phyloP scores from a whole-genome alignment of 306 rosid species.

The Cucumis hystrix region DNA sequence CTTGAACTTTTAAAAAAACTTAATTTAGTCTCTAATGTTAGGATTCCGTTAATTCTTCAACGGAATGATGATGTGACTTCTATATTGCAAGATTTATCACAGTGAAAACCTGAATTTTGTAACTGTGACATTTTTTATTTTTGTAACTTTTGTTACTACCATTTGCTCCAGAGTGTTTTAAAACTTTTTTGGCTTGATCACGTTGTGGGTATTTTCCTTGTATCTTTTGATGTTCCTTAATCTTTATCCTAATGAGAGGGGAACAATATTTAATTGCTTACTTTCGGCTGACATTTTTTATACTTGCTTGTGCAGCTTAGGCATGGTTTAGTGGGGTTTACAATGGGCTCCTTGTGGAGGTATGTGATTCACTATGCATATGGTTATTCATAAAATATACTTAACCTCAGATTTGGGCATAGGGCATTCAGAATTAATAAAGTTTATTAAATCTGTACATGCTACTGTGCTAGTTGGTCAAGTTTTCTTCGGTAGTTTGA shows the following conservation, averaged over 20 bases:
- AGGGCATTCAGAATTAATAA: neutral
- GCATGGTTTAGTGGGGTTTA: slow-evolving; percentile 80
- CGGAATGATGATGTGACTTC: too few species aligned
- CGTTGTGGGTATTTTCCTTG: neutral
- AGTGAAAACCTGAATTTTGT: too few species aligned
- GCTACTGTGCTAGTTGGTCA: neutral
- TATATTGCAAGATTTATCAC: too few species aligned
- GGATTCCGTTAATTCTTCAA: too few species aligned
- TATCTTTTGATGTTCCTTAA: neutral
- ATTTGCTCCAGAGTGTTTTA: neutral
- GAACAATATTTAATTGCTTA: neutral
- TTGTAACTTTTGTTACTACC: neutral
- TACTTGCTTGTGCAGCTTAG: slow-evolving; percentile 60
- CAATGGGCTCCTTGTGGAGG: slow-evolving; percentile 96
- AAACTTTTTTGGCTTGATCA: neutral
- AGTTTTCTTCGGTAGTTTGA: neutral
- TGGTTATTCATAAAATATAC: neutral
- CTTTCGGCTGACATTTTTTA: neutral
- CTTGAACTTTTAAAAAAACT: too few species aligned
- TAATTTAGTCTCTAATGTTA: too few species aligned
- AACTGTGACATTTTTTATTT: neutral
- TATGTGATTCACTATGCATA: slow-evolving; percentile 21
- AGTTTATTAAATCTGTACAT: neutral
- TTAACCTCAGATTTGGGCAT: neutral
- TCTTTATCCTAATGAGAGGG: neutral